Evolutionary conservation across 345 rosid genomes (phyloP).

Genomic region (Chamaenerion angustifolium): DNA sequence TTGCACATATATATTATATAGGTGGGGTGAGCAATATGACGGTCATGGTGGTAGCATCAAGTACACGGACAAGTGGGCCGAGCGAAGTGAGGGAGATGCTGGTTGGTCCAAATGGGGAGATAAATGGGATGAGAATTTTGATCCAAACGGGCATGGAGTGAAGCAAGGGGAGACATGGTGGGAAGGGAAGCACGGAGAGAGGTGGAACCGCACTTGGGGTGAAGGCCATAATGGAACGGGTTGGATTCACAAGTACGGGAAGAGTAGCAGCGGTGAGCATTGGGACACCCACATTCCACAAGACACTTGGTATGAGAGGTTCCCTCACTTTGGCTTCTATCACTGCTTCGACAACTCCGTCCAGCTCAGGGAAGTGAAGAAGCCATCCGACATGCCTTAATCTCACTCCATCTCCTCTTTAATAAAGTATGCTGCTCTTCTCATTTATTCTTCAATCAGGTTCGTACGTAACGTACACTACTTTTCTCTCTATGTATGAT

Average conservation of each 20-base stretch:
- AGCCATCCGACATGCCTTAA: slow-evolving; percentile 35
- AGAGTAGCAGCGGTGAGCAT: slow-evolving; percentile 91
- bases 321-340: slow-evolving; percentile 83
- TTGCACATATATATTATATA: slow-evolving; percentile 5
- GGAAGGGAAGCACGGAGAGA: slow-evolving; percentile 72
- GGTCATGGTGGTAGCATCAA: slow-evolving; percentile 81
- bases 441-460: no score
- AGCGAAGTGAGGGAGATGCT: slow-evolving; percentile 61
- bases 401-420: no score
- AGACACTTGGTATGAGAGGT: slow-evolving; percentile 92
- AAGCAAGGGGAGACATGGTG: slow-evolving; percentile 98
- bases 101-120: slow-evolving; percentile 92
- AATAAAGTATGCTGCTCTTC: no score
- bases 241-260: slow-evolving; percentile 93
- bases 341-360: slow-evolving; percentile 85
- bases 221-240: slow-evolving; percentile 84
- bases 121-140: slow-evolving; percentile 93
- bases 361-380: slow-evolving; percentile 64
- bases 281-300: slow-evolving; percentile 72
- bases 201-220: slow-evolving; percentile 95
- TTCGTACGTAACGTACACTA: no score
- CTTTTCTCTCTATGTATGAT: no score
- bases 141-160: slow-evolving; percentile 58
- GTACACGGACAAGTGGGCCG: slow-evolving; percentile 96
- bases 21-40: slow-evolving; percentile 95